Conservation (phyloP, 2,329 filamentous ascomycete genomes). For the Colletotrichum endophyticum region DNA sequence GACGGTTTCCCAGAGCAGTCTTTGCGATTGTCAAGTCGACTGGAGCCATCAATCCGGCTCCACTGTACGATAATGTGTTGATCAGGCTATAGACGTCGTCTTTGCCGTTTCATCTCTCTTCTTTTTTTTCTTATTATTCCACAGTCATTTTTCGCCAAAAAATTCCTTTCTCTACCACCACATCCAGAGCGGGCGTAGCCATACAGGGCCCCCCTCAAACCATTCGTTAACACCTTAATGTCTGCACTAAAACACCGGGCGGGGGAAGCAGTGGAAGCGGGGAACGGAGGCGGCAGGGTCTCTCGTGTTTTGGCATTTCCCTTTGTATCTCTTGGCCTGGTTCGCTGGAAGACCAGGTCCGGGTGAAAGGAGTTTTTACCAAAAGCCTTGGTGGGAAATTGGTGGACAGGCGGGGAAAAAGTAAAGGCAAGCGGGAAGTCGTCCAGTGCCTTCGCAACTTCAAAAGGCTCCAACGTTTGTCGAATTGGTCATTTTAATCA, state of each 20-base stretch:
- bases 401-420: background rate
- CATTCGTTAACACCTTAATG: constrained; percentile 13
- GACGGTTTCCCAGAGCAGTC: background rate
- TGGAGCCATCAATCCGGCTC: background rate
- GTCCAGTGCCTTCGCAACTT: background rate
- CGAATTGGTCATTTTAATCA: background rate
- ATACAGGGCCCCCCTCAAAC: background rate
- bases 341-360: constrained; percentile 11
- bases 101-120: background rate
- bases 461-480: background rate
- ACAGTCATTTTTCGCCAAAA: background rate
- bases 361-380: background rate
- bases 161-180: background rate
- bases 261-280: background rate
- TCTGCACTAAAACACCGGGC: background rate
- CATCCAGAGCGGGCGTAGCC: background rate
- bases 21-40: background rate
- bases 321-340: background rate
- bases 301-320: background rate
- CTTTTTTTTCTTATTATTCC: background rate
- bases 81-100: background rate
- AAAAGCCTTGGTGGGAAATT: background rate
- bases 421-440: background rate
- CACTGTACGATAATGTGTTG: constrained; percentile 17
- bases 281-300: background rate